Evolutionary conservation across 2,329 filamentous ascomycete genomes (phyloP), one percentile per base, ranked within the genome.

Genomic region (Pseudogymnoascus sp.): DNA sequence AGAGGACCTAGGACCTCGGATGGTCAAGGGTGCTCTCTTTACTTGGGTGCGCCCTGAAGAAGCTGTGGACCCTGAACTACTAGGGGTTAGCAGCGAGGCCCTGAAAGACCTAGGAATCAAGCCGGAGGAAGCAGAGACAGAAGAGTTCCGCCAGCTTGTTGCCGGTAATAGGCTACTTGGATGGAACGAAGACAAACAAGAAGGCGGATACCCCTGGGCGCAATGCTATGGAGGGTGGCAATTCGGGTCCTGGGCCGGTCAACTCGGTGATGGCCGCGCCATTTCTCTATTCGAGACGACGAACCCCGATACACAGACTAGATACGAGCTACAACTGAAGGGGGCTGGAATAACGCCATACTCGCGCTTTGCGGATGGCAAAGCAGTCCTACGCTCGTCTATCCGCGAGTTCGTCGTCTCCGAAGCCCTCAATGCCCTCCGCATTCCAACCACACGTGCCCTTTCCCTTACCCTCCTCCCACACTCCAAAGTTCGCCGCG

Each of bases 361-460:
- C 76, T 96, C 90, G 38, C 87, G 94, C 3, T 99, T 99, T 67
- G 94, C 94, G 22, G 94, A 99, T 72, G 94, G 94, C 30, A 93
- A 94, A 72, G 94, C 94, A 0, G 94, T 99, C 2, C 78, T 99
- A 59, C 81, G 94, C 63, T 96, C 90, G 28, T 96, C 91, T 70
- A 96, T 99, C 67, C 84, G 94, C 63, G 94, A 99, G 76, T 99
- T 94, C 68, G 79, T 99, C 43, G 92, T 96, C 18, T 95, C 89
- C 57, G 94, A 99, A 77, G 86, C 87, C 25, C 82, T 99, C 43
- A 85, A 97, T 72, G 90, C 92, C 0, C 82, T 99, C 2, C 80
- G 84, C 0, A 93, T 99, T 63, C 92, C 93, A 0, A 89, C 86
- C 0, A 99, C 94, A 0, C 81, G 94, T 63, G 94, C 94, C 0